phyloP scores from a whole-genome alignment of 371 early-diverging fungal species.

The Coemansia sp. region DNA sequence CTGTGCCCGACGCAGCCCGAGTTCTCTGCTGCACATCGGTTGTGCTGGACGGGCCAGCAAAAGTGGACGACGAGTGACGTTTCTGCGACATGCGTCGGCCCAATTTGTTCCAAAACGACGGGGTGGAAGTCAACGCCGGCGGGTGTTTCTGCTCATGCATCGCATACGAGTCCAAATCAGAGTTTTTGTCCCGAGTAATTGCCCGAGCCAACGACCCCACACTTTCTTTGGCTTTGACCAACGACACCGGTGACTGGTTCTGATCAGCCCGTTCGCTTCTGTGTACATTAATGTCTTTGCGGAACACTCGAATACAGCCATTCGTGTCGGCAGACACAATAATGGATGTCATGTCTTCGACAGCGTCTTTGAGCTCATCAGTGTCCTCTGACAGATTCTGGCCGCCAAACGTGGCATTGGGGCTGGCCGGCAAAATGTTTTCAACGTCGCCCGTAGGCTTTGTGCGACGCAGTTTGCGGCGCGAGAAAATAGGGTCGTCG shows the following conservation, averaged over 20 bases:
- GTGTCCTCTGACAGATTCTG: background rate
- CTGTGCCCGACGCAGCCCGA: constrained; percentile 7
- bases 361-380: constrained; percentile 7
- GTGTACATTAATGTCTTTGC: constrained; percentile 56
- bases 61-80: constrained; percentile 5
- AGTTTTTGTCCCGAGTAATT: background rate
- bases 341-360: constrained; percentile 55
- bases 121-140: constrained; percentile 11
- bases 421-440: constrained; percentile 8
- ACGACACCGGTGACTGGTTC: constrained; percentile 6
- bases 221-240: constrained; percentile 19
- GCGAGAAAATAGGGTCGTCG: constrained; percentile 53
- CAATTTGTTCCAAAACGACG: constrained; percentile 38
- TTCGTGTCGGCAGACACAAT: constrained; percentile 63
- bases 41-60: background rate
- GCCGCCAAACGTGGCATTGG: constrained; percentile 26
- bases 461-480: constrained; percentile 36
- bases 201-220: constrained; percentile 18
- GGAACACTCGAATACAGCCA: constrained; percentile 67
- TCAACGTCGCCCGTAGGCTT: constrained; percentile 37
- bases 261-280: background rate
- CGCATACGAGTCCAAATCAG: constrained; percentile 11
- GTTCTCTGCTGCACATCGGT: no score
- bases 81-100: constrained; percentile 30
- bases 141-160: constrained; percentile 7